phyloP scores from a whole-genome alignment of 2,329 filamentous ascomycete genomes.

The Nemania bipapillata region DNA sequence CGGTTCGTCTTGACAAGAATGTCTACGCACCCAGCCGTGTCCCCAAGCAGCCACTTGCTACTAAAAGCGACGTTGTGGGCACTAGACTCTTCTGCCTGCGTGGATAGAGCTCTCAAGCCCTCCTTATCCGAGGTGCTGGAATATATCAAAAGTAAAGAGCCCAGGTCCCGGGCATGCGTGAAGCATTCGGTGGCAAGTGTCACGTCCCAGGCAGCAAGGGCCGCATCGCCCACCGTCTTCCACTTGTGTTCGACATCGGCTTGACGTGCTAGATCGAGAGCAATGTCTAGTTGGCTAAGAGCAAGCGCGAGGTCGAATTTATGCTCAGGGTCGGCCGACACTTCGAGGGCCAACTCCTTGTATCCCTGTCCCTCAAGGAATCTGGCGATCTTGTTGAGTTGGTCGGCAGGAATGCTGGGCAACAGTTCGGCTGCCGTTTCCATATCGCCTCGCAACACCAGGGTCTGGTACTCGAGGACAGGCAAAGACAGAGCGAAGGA shows the following conservation, averaged over 20 bases:
- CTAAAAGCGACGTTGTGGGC: conserved; percentile 95
- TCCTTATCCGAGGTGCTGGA: conserved; percentile 83
- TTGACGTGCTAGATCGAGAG: conserved; percentile 82
- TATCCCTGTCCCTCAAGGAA: conserved; percentile 98
- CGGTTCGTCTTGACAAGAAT: conserved; percentile 82
- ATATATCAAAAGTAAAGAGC: conserved; percentile 87
- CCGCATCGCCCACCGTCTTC: conserved; percentile 96
- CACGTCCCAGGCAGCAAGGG: conserved; percentile 86
- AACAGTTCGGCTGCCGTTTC: conserved; percentile 89
- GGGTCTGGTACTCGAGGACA: conserved; percentile 95
- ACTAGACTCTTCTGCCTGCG: conserved; percentile 78
- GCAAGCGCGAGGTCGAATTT: conserved; percentile 92
- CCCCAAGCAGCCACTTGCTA: conserved; percentile 85
- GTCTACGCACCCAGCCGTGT: conserved; percentile 82
- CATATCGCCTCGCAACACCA: conserved; percentile 92
- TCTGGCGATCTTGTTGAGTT: conserved; percentile 97
- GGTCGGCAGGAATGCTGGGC: conserved; percentile 83
- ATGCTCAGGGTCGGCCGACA: conserved; percentile 94
- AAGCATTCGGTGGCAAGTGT: conserved; percentile 92
- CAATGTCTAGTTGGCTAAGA: conserved; percentile 84
- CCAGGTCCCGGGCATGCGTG: conserved; percentile 86
- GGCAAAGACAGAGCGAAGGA: conserved; percentile 91
- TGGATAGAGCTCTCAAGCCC: conserved; percentile 77
- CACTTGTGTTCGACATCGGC: conserved; percentile 95
- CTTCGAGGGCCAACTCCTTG: conserved; percentile 93